Evolutionary conservation across 257 asterid species (phyloP), one percentile per base, ranked within the genome.

Genomic region (Thymus quinquecostatus): DNA sequence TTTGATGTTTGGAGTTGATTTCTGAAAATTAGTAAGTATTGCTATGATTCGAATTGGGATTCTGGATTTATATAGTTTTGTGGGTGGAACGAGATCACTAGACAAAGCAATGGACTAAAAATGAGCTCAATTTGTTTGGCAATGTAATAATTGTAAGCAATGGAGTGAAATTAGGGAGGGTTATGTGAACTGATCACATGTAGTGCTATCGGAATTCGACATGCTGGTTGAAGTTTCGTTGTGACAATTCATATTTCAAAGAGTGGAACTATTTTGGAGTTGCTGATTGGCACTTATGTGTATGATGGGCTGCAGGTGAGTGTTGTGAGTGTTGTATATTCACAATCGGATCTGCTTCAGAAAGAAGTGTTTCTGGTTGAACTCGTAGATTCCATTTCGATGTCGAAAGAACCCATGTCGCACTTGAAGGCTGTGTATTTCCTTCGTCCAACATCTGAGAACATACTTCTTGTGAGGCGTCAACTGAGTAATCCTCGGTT

Each of bases 351-450:
- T 77, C 97, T 95, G 68, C 97, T 92, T 71, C 94, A 92, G 76
- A 94, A 95, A 81, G 98, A 95, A 85, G 99, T 95, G 70, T 95
- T 95, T 76, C 72, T 95, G 78, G 97, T 92, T 82, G 99, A 95
- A 75, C 85, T 89, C 59, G 85, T 95, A 60, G 97, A 95, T 82
- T 95, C 99, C 50, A 89, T 89, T 80, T 81, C 95, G 45, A 88
- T 82, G 98, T 92, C 99, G 3, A 95, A 86, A 79, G 99, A 95
- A 79, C 88, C 96, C 53, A 95, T 95, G 99, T 85, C 95, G 4
- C 99, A 95, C 79, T 95, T 95, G 14, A 95, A 95, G 88, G 99
- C 99, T 49, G 93, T 95, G 73, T 95, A 85, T 85, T 95, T 95
- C 82, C 86, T 95, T 65, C 96, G 97, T 66, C 98, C 99, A 45